A percentile compares a stretch with the other conserved stretches of the same genome.
Conservation (phyloP, 768 basidiomycete genomes). For the Macrolepiota fuliginosa region DNA sequence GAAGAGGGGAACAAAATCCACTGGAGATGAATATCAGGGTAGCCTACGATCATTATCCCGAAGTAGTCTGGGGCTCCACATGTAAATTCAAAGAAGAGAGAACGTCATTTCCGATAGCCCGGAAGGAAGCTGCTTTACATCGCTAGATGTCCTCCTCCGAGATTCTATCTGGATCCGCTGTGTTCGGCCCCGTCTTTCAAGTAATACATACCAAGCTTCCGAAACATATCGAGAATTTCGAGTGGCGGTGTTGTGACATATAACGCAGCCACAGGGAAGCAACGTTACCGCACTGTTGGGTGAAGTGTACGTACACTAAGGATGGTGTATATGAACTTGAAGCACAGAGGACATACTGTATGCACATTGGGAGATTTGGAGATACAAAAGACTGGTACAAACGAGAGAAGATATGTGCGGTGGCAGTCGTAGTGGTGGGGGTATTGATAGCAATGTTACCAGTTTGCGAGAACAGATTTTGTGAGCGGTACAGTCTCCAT, state of each 20-base stretch:
- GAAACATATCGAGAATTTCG: background rate
- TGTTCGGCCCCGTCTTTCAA: background rate
- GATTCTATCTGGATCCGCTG: background rate
- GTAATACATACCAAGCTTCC: background rate
- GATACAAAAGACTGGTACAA: background rate
- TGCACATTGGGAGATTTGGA: background rate
- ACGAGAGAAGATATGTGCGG: background rate
- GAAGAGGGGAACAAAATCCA: background rate
- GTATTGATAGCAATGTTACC: slow-evolving; percentile 33
- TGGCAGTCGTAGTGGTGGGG: background rate
- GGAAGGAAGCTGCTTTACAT: background rate
- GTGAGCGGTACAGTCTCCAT: slow-evolving; percentile 63
- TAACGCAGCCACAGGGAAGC: no score
- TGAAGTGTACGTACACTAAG: no score
- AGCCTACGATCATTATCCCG: no score
- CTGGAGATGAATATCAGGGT: slow-evolving; percentile 3
- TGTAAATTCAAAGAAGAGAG: no score
- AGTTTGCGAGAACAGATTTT: slow-evolving; percentile 49
- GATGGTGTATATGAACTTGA: no score
- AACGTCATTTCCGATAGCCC: background rate
- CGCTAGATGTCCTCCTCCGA: background rate
- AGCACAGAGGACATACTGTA: background rate
- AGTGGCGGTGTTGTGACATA: background rate
- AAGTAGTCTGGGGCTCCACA: no score
- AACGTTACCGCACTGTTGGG: no score